Percentiles rank a stretch among this genome's conserved stretches.
Evolutionary conservation across 768 basidiomycete species (phyloP).

Genomic region (Thelephora aurantiotincta): DNA sequence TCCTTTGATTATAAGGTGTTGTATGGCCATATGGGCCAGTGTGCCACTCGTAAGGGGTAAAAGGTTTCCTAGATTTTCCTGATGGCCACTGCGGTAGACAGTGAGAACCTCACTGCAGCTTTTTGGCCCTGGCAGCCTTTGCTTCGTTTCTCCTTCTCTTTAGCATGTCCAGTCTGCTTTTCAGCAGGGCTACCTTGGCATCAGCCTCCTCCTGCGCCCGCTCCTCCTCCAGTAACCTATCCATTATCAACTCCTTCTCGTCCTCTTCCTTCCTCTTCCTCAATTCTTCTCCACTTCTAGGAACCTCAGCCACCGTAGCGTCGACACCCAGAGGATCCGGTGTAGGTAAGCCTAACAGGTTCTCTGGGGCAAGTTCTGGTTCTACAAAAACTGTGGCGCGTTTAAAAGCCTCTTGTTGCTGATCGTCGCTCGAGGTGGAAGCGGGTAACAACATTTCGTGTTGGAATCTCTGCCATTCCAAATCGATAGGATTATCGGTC

Average conservation of each 20-base stretch:
- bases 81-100: too few relatives aligned
- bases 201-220: conserved; percentile 82
- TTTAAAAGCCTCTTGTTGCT: conserved; percentile 36
- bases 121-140: conserved; percentile 12
- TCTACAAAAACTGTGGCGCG: conserved; percentile 63
- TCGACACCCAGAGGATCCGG: too few relatives aligned
- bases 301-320: conserved; percentile 11
- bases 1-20: too few relatives aligned
- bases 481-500: conserved; percentile 30
- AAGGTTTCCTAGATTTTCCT: too few relatives aligned
- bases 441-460: conserved; percentile 36
- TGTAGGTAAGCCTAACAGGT: too few relatives aligned
- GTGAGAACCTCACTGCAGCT: too few relatives aligned
- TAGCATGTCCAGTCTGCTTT: conserved; percentile 48
- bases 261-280: conserved; percentile 46
- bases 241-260: conserved; percentile 75
- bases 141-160: conserved; percentile 29
- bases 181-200: conserved; percentile 52
- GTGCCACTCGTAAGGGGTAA: too few relatives aligned
- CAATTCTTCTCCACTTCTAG: conserved; percentile 28
- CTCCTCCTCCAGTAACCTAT: conserved; percentile 73
- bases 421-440: conserved; percentile 12
- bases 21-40: too few relatives aligned
- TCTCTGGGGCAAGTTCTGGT: conserved; percentile 30
- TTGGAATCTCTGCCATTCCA: conserved; percentile 66